Base-by-base conservation (phyloP, 805 yeast species). In the Ogataea nitratoaversa region DNA sequence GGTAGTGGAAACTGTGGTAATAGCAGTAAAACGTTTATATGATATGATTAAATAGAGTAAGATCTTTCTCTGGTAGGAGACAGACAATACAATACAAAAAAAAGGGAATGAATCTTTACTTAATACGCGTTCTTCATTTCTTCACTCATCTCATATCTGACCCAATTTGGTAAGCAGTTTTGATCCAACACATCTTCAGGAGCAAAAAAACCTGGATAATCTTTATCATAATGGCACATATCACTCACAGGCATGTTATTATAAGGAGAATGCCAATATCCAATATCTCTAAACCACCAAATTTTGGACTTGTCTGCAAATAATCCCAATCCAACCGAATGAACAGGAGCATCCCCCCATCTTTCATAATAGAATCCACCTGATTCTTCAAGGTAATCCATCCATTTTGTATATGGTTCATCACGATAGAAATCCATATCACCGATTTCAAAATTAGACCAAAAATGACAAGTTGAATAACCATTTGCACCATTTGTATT, bases 391-490 rank as follows among this genome's bases (percentile, higher is more conserved):
- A 85, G 70, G 54, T 73, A 67, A 20, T 79, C 77, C 48, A 86
- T 83, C 58, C 76, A 85, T 32, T 70, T 71, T 29, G 66, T 59
- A 62, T 88, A 88, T 9, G 81, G 80, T 36, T 80, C 74, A 20
- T 78, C 63, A 54, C 90, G 68, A 79, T 85, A 87, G 56, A 88
- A 78, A 37, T 78, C 72, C 63, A 88, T 70, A 44, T 74, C 72
- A 11, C 83, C 95, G 47, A 88, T 75, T 59, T 88, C 96, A 58
- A 88, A 85, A 63, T 79, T 82, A 29, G 89, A 76, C 89, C 93
- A 85, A 70, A 85, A 84, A 62, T 87, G 95, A 60, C 96, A 88
- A 42, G 80, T 74, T 58, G 88, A 88, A 66, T 84, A 88, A 13
- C 76, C 76, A 22, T 65, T 53, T 1, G 75, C 66, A 6, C 47